These are phyloP conservation scores for Nothophoma quercina DNA, from an alignment of 2,329 filamentous ascomycete genomes.

Conservation along the genomic window DNA sequence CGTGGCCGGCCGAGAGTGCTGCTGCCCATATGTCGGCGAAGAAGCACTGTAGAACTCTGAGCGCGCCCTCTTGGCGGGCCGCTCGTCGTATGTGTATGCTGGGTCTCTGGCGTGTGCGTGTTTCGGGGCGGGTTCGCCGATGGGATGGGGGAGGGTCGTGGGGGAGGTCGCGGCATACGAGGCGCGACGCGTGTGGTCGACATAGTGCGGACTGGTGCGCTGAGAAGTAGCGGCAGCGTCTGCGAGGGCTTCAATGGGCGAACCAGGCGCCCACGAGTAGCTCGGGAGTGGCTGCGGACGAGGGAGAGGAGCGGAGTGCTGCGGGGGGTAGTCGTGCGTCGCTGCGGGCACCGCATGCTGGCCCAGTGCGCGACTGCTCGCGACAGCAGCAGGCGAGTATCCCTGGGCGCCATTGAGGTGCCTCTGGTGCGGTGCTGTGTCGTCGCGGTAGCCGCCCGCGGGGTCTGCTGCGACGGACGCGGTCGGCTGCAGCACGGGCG, in stretches of 20 bases:
- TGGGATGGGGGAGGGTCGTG: conserved; percentile 24
- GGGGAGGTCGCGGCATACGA: conserved; percentile 32
- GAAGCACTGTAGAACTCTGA: conserved; percentile 63
- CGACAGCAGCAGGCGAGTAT: not conserved
- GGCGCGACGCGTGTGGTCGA: conserved; percentile 32
- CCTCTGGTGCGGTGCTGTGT: conserved; percentile 5
- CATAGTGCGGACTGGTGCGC: conserved; percentile 46
- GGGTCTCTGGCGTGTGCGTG: conserved; percentile 27
- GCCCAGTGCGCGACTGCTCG: conserved; percentile 18
- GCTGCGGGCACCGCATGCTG: conserved; percentile 21
- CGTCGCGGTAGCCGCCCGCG: conserved; percentile 28
- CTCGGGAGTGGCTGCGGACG: conserved; percentile 28
- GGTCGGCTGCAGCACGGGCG: conserved; percentile 38
- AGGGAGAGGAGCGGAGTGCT: conserved; percentile 4
- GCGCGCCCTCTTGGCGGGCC: conserved; percentile 66
- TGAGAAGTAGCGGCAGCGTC: conserved; percentile 50
- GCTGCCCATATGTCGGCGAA: conserved; percentile 42
- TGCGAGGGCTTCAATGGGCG: conserved; percentile 55
- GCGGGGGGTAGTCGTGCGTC: conserved; percentile 26
- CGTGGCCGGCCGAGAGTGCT: conserved; percentile 53
- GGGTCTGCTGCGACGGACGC: conserved; percentile 28
- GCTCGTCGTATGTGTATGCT: conserved; percentile 47
- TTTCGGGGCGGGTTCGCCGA: conserved; percentile 32
- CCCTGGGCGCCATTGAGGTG: conserved; percentile 20
- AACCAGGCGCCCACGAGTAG: conserved; percentile 37